Conservation (phyloP, 2,329 filamentous ascomycete species). For the Coleophoma cylindrospora region DNA sequence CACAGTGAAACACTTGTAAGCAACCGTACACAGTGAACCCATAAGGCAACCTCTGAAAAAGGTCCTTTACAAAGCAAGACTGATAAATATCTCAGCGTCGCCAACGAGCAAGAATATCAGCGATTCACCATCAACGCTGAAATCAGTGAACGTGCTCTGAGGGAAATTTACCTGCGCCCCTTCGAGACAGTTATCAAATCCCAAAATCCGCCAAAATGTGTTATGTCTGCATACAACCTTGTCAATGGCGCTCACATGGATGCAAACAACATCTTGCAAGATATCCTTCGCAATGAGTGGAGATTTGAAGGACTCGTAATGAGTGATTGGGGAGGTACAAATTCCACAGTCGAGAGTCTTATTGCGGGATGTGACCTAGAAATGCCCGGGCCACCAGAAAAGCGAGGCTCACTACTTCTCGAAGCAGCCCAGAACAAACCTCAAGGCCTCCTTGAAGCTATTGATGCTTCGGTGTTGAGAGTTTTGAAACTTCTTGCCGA, state of each 20-base stretch:
- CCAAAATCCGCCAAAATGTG: slow-evolving; percentile 23
- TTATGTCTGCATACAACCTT: slow-evolving; percentile 30
- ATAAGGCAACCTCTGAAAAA: background rate
- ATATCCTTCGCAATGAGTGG: slow-evolving; percentile 24
- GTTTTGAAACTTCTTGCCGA: slow-evolving; percentile 2
- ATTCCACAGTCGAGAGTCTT: slow-evolving; percentile 15
- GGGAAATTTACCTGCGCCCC: slow-evolving; percentile 23
- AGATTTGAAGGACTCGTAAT: slow-evolving; percentile 24
- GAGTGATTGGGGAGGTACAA: slow-evolving; percentile 26
- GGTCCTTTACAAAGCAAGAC: background rate
- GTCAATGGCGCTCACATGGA: slow-evolving; percentile 24
- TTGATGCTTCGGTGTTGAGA: background rate
- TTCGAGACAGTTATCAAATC: slow-evolving; percentile 21
- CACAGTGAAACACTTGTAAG: background rate
- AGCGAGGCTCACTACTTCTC: slow-evolving; percentile 9
- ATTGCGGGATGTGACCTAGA: slow-evolving; percentile 27
- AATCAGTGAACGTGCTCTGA: slow-evolving; percentile 34
- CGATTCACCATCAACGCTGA: slow-evolving; percentile 41
- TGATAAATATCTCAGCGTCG: slow-evolving; percentile 17
- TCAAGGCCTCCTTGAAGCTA: background rate
- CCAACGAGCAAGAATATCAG: slow-evolving; percentile 45
- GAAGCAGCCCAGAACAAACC: background rate
- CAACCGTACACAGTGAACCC: background rate
- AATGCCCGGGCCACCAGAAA: slow-evolving; percentile 24
- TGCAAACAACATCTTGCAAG: slow-evolving; percentile 18